Percentiles rank a stretch among this genome's conserved stretches.
These are phyloP conservation scores for Penicillium bialowiezense DNA, from an alignment of 495 filamentous ascomycete genomes.

Conservation along the genomic window DNA sequence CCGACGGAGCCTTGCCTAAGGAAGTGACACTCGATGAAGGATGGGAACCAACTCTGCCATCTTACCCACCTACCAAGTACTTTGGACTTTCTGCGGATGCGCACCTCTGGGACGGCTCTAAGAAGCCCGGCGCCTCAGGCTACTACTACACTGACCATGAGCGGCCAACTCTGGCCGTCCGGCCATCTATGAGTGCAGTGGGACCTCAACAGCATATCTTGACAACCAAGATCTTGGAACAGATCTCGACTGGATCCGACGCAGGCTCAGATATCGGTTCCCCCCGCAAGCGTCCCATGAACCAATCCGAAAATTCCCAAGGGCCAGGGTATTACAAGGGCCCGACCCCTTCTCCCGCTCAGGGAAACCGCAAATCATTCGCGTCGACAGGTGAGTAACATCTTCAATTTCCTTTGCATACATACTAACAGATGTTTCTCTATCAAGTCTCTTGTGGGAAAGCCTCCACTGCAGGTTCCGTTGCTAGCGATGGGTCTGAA, in stretches of 20 bases:
- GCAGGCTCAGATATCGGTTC: constrained; percentile 16
- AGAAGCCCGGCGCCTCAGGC: not conserved
- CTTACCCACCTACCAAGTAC: not conserved
- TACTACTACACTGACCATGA: constrained; percentile 5
- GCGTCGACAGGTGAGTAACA: no score
- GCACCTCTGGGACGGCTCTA: not conserved
- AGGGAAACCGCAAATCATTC: no score
- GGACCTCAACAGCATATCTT: not conserved
- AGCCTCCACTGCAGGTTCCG: no score
- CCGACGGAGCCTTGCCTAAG: not conserved
- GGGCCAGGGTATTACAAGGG: no score
- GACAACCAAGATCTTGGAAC: not conserved
- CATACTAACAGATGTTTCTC: no score
- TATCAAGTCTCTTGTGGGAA: no score
- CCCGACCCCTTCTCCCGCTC: not conserved
- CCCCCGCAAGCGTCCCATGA: constrained; percentile 9
- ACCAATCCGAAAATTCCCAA: no score
- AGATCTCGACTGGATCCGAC: not conserved
- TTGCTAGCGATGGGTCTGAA: no score
- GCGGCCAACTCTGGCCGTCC: constrained; percentile 13
- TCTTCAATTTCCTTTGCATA: no score
- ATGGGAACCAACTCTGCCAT: constrained; percentile 2
- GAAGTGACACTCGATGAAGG: not conserved
- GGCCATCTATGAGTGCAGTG: not conserved
- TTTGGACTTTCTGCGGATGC: not conserved